Conservation (phyloP, 2,329 filamentous ascomycete species). For the Daldinia sp. region DNA sequence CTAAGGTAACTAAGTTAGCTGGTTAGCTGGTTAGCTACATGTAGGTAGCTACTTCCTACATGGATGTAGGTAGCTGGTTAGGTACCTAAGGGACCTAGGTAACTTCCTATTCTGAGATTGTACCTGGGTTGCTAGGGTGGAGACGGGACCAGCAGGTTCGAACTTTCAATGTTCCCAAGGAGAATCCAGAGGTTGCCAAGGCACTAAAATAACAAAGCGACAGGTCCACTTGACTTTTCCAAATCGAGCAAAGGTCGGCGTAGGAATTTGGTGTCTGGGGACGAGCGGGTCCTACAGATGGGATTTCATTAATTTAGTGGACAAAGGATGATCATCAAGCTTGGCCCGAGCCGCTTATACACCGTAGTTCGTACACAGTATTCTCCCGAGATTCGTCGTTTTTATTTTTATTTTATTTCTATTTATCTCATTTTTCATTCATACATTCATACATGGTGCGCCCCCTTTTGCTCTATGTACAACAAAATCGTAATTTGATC, state of each 20-base stretch:
- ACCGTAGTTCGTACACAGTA: constrained; percentile 3
- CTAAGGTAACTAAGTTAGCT: no score
- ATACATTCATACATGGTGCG: no score
- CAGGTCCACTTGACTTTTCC: constrained; percentile 21
- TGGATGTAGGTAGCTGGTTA: not conserved
- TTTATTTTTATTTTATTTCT: not conserved
- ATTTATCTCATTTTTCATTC: no score
- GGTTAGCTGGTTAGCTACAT: no score
- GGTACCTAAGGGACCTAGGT: not conserved
- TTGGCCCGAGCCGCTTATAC: constrained; percentile 41
- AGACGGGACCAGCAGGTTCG: not conserved
- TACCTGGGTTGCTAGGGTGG: not conserved
- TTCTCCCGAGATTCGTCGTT: not conserved
- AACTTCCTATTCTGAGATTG: constrained; percentile 5
- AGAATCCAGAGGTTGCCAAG: constrained; percentile 9
- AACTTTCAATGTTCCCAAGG: constrained; percentile 1
- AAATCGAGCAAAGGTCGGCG: constrained; percentile 32
- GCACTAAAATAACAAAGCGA: constrained; percentile 38
- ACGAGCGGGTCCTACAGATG: constrained; percentile 35
- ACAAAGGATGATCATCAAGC: constrained; percentile 39
- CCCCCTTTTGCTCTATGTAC: no score
- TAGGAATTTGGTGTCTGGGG: constrained; percentile 41
- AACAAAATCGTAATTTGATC: not conserved
- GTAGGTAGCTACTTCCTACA: not conserved
- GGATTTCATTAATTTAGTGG: constrained; percentile 39